Conservation (phyloP, 208 protist genomes). For the Leishmania tropica region DNA sequence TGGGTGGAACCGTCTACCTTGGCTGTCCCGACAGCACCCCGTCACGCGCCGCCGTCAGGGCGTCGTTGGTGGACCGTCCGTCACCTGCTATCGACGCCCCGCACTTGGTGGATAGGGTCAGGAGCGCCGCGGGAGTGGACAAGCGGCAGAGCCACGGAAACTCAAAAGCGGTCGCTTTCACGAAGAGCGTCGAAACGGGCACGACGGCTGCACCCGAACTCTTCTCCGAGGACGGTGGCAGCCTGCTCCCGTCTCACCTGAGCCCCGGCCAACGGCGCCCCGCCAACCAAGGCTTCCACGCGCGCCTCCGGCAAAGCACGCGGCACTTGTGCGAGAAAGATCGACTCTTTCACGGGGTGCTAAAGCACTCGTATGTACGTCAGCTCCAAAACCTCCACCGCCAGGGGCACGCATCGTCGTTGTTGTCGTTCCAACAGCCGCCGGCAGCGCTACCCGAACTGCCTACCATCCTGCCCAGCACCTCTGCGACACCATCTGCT, state of each 20-base stretch:
- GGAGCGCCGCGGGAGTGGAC: neutral
- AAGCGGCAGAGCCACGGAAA: neutral
- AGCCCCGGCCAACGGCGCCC: neutral
- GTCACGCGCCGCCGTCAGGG: neutral
- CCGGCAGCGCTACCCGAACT: neutral
- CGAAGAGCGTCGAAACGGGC: neutral
- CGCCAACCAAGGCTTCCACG: neutral
- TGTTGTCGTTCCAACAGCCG: neutral
- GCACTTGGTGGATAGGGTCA: neutral
- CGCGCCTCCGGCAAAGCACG: neutral
- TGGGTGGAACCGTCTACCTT: neutral
- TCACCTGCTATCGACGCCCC: neutral
- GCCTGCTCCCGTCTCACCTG: neutral
- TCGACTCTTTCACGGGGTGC: neutral
- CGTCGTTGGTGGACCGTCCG: neutral
- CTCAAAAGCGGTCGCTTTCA: neutral
- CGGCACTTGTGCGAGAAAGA: neutral
- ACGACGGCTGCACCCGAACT: too few relatives aligned
- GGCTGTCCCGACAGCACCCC: neutral
- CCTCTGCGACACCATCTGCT: neutral
- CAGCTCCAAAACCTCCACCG: neutral
- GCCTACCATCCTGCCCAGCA: neutral
- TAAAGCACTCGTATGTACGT: slow-evolving; percentile 4
- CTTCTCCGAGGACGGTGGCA: neutral
- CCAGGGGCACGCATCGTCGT: neutral